Conservation (phyloP, 2,329 filamentous ascomycete genomes). For the Colletotrichum somersetense region DNA sequence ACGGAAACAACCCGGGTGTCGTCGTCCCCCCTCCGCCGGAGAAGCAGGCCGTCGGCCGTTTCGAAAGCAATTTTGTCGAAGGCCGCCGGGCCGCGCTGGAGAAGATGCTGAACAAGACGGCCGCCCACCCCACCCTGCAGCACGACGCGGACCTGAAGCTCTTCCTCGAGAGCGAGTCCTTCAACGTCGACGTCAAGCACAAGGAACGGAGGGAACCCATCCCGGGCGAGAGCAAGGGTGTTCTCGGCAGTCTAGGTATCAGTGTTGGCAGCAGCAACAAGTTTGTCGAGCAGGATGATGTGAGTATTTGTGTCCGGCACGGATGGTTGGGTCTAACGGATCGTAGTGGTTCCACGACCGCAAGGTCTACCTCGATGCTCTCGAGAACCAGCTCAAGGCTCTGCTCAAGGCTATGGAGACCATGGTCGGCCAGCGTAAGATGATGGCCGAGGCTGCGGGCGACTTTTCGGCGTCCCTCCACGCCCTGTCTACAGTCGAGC, state of each 20-base stretch:
- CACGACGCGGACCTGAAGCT: constrained; percentile 95
- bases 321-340: constrained; percentile 34
- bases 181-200: constrained; percentile 97
- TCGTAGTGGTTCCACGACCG: constrained; percentile 96
- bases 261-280: constrained; percentile 83
- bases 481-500: constrained; percentile 89
- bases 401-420: constrained; percentile 94
- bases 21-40: constrained; percentile 96
- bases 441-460: constrained; percentile 90
- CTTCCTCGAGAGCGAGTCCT: constrained; percentile 95
- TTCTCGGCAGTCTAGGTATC: constrained; percentile 87
- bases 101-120: constrained; percentile 97
- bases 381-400: constrained; percentile 91
- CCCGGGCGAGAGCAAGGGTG: constrained; percentile 90
- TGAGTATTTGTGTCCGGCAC: constrained; percentile 57
- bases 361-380: constrained; percentile 91
- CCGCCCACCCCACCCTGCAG: constrained; percentile 88
- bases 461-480: constrained; percentile 96
- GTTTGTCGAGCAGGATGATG: constrained; percentile 98
- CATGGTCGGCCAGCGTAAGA: constrained; percentile 92
- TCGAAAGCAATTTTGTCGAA: constrained; percentile 97
- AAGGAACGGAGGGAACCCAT: constrained; percentile 92
- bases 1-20: constrained; percentile 93
- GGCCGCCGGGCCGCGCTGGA: constrained; percentile 90
- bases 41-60: constrained; percentile 96